Evolutionary conservation across 1,284 basidiomycete genomes (phyloP), one percentile per base, ranked within the genome.

Genomic region (Cryptococcus sp.): DNA sequence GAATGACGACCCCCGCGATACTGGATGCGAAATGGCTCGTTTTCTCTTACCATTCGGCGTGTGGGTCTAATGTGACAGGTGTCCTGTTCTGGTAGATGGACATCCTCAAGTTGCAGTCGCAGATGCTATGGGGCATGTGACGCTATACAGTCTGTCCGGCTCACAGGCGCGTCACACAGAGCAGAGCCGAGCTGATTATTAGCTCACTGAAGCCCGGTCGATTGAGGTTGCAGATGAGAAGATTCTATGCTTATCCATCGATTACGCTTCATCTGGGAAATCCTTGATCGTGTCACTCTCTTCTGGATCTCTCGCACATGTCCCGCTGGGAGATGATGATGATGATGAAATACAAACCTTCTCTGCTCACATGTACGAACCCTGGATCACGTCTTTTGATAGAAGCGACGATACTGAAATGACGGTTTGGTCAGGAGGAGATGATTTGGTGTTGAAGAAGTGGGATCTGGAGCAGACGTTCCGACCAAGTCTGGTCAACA

Each of bases 351-450:
- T 41, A 9, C 69, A 80, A 16, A 78, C 77, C 1, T 98, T 94
- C 93, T 77, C 82, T 9, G 94, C 90, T 4, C 96, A 98, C 68
- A 90, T 92, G 55, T 86, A 84, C 64, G 96, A 98, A 70, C 88
- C 94, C 0, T 99, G 96, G 96, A 85, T 91, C 45, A 84, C 86
- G 0, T 85, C 88, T 0, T 98, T 89, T 84, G 83, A 97, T 67
- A 85, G 87, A 60, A 92, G 88, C 86, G 76, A 89, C 39, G 39
- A 41, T 9, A 41, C 14, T 54, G 75, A 78, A 0, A 83, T 84
- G 60, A 72, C 86, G 14, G 78, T 94, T 2, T 97, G 91, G 78
- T 92, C 90, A 14, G 93, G 94, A 4, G 94, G 96, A 0, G 96
- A 99, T 67, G 96, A 99, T 70, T 78, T 91, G 23, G 85, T 81